Base-by-base conservation (phyloP, 495 filamentous ascomycete genomes). In the Xylaria venustula region DNA sequence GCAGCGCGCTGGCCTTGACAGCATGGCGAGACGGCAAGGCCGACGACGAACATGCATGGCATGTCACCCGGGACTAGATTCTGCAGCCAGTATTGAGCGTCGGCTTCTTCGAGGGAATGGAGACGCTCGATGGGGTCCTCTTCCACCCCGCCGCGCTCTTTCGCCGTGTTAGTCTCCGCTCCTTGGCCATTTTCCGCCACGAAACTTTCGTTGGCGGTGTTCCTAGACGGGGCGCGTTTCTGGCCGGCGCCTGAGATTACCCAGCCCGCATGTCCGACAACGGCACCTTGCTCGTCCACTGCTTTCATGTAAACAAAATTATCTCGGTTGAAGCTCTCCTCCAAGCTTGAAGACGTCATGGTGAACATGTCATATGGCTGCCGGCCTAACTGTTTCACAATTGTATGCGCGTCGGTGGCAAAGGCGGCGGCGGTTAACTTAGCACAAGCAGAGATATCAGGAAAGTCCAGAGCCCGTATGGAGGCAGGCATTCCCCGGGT, bases 1-100 rank as follows among this genome's bases (percentile, higher is more conserved):
- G 58, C 4, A 82, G 70, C 64, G 75, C 68, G 78, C 17, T 66
- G 69, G 30, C 67, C 54, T 22, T 74, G 68, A 54, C 54, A 47
- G 8, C 44, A 28, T 2, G 68, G 67, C 30, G 68, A 58, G 4
- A 72, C 70, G 14, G 58, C 54, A 19, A 71, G 59, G 0, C 56
- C 63, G 23, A 67, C 45, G n/a, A 72, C 30, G 25, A 66, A 61
- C 28, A 71, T 64, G 59, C 70, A 72, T 7, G 56, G 47, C 49
- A 22, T 66, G 11, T 63, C 64, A 6, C 41, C 17, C 5, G 65
- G 58, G 57, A 71, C 64, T 17, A 72, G 7, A 8, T 66, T 61
- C 12, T 60, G 32, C 20, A 66, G 36, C 68, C 68, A 72, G 32
- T 57, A 50, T 22, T 65, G 42, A 58, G 68, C 58, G 28, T 68